Percentiles rank a stretch among this genome's conserved stretches.
phyloP scores from a whole-genome alignment of 2,329 filamentous ascomycete genomes.

The Ceratocystis harringtonii region DNA sequence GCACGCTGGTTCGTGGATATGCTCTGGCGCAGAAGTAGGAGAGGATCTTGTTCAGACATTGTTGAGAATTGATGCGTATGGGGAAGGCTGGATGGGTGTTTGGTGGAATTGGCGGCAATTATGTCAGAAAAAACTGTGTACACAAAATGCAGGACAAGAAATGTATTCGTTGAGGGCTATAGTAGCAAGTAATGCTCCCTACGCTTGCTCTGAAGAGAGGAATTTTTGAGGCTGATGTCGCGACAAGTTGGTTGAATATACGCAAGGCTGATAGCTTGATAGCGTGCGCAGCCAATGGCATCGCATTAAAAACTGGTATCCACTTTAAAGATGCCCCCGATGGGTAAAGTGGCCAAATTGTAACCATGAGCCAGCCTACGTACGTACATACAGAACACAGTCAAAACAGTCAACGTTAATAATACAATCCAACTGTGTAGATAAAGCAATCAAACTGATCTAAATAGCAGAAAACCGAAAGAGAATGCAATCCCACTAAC shows the following conservation, averaged over 20 bases:
- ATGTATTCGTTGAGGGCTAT: neutral
- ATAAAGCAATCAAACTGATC: conserved; percentile 5
- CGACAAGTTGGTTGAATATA: neutral
- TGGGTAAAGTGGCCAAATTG: too few species aligned
- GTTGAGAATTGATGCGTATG: neutral
- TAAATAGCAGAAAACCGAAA: conserved; percentile 9
- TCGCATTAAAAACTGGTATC: neutral
- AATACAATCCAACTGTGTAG: neutral
- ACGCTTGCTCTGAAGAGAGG: neutral
- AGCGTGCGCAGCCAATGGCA: neutral
- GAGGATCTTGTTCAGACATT: conserved; percentile 52
- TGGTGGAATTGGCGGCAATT: neutral
- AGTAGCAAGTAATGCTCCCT: neutral
- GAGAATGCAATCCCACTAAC: conserved; percentile 12
- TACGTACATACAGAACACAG: neutral
- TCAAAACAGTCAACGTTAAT: neutral
- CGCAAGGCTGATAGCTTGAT: conserved; percentile 4
- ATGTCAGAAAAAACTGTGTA: too few species aligned
- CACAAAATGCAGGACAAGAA: neutral
- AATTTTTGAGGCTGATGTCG: conserved; percentile 1
- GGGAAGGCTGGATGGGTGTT: neutral
- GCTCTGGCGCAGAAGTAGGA: conserved; percentile 68
- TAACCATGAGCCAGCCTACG: neutral
- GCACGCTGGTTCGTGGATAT: conserved; percentile 58
- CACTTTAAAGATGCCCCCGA: conserved; percentile 11